These are phyloP conservation scores for Bolboschoenoplectus hybrid DNA, from an alignment of 202 grass and related monocot genomes.

Conservation along the genomic window DNA sequence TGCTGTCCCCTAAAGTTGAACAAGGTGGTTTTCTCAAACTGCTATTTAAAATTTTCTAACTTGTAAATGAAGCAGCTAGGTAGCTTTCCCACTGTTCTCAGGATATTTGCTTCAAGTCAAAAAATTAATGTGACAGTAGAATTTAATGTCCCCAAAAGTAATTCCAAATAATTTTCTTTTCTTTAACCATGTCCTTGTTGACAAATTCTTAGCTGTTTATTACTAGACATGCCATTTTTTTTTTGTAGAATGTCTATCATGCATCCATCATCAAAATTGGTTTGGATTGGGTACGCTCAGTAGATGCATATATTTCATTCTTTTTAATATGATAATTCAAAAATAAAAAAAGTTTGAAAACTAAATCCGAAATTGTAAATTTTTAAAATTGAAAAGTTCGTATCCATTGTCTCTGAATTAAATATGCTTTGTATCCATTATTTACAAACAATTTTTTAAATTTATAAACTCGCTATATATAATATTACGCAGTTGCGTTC, in stretches of 20 bases:
- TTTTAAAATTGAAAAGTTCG: too few species aligned
- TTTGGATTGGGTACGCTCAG: too few species aligned
- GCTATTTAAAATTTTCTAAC: background rate
- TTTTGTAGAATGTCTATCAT: background rate
- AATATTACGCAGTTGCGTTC: too few species aligned
- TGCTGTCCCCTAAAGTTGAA: conserved; percentile 22
- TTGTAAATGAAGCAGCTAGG: background rate
- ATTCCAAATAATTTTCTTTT: background rate
- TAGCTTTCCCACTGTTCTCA: background rate
- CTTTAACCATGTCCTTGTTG: background rate
- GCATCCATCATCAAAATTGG: background rate
- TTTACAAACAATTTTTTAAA: too few species aligned
- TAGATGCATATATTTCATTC: too few species aligned
- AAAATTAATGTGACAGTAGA: background rate
- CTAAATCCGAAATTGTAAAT: too few species aligned
- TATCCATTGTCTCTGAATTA: too few species aligned
- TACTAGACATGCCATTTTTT: too few species aligned
- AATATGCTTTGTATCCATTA: too few species aligned
- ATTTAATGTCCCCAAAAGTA: background rate
- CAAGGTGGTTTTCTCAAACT: background rate
- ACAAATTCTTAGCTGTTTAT: background rate
- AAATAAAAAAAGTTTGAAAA: background rate
- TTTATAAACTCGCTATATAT: too few species aligned
- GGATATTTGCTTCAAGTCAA: background rate
- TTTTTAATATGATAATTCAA: background rate